phyloP scores from a whole-genome alignment of 163 green algal species.

The Scenedesmus sp. region DNA sequence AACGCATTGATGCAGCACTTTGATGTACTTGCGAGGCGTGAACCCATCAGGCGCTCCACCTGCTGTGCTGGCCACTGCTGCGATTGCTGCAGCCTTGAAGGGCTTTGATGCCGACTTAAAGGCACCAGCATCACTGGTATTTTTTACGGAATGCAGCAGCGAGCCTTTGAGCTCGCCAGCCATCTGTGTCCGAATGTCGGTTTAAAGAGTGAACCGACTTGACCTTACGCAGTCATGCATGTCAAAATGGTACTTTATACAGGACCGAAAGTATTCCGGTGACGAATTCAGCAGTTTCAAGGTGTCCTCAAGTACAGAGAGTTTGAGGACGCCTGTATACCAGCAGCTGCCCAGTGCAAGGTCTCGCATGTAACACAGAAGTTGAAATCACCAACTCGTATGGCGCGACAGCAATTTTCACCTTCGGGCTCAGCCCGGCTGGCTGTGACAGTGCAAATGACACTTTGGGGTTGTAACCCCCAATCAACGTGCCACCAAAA shows the following conservation, averaged over 20 bases:
- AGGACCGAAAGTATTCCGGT: too few species aligned
- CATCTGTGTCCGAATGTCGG: not conserved
- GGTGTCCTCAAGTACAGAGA: too few species aligned
- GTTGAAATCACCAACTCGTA: too few species aligned
- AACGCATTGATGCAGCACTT: constrained; percentile 13
- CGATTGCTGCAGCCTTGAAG: constrained; percentile 7
- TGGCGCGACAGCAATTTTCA: too few species aligned
- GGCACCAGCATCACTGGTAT: not conserved
- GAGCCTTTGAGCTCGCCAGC: not conserved
- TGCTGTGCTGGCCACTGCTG: constrained; percentile 8
- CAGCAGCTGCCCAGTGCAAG: too few species aligned
- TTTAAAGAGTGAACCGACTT: not conserved
- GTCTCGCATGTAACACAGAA: too few species aligned
- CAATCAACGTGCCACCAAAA: not conserved
- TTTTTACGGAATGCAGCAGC: not conserved
- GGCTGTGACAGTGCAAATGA: too few species aligned
- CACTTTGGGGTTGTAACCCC: too few species aligned
- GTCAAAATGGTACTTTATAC: too few species aligned
- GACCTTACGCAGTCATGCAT: not conserved
- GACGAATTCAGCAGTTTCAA: too few species aligned
- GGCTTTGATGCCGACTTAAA: not conserved
- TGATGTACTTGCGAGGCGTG: constrained; percentile 39
- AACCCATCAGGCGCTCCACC: not conserved
- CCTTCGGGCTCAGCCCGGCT: too few species aligned
- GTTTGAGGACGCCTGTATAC: too few species aligned